phyloP scores from a whole-genome alignment of 2,329 filamentous ascomycete genomes.

The Phyllosticta ampelicida region DNA sequence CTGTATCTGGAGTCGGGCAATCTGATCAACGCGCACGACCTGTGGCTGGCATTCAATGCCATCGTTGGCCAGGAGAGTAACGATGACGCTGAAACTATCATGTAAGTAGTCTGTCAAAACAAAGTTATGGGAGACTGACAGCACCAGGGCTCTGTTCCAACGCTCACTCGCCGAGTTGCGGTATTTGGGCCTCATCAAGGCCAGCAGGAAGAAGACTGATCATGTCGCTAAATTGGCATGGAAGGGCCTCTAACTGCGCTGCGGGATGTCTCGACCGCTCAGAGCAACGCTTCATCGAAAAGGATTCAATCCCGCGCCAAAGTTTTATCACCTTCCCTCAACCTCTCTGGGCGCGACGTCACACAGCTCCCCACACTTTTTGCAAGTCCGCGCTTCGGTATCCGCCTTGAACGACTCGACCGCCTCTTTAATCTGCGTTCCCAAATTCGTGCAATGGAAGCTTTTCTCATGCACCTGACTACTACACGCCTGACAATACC shows the following conservation, averaged over 20 bases:
- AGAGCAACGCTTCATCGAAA: neutral
- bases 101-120: slow-evolving; percentile 14
- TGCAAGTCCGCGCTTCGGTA: slow-evolving; percentile 61
- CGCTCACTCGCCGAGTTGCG: slow-evolving; percentile 73
- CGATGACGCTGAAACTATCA: slow-evolving; percentile 29
- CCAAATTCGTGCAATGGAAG: slow-evolving; percentile 83
- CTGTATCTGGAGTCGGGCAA: slow-evolving; percentile 67
- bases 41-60: slow-evolving; percentile 66
- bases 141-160: slow-evolving; percentile 62
- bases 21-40: slow-evolving; percentile 67
- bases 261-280: neutral
- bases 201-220: slow-evolving; percentile 82
- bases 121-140: slow-evolving; percentile 14
- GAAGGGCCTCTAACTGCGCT: slow-evolving; percentile 54
- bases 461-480: slow-evolving; percentile 71
- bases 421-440: slow-evolving; percentile 86
- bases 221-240: slow-evolving; percentile 76
- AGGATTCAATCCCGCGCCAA: neutral
- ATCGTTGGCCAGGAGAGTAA: slow-evolving; percentile 44
- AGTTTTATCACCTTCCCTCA: slow-evolving; percentile 12
- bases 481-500: slow-evolving; percentile 72
- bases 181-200: slow-evolving; percentile 76
- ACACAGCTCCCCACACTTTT: slow-evolving; percentile 64
- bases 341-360: slow-evolving; percentile 50
- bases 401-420: slow-evolving; percentile 71